Conservation (phyloP, 2,329 filamentous ascomycete species). For the Colletotrichum endophyticum region DNA sequence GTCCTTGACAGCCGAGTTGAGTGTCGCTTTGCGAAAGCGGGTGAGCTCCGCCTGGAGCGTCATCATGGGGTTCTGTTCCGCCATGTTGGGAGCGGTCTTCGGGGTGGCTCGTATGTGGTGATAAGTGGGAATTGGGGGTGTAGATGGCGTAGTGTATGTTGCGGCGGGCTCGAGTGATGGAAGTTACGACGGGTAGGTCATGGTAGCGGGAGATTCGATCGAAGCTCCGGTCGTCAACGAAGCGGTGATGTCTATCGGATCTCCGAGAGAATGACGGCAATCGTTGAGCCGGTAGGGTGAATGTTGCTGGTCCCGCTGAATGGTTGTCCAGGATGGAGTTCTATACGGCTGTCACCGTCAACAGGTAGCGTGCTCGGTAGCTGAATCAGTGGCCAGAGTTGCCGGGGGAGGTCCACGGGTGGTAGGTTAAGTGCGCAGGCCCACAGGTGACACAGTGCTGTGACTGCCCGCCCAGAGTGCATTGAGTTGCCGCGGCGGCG, state of each 20-base stretch:
- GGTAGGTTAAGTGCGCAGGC: neutral
- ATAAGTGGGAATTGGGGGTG: neutral
- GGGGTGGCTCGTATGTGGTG: neutral
- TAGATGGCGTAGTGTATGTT: neutral
- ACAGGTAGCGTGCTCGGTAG: neutral
- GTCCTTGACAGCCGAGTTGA: conserved; percentile 75
- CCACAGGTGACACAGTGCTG: neutral
- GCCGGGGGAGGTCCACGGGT: neutral
- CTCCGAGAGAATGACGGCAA: neutral
- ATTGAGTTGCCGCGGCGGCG: neutral
- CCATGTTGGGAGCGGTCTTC: conserved; percentile 28
- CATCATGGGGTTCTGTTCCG: conserved; percentile 50
- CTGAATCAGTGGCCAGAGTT: neutral
- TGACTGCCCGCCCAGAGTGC: neutral
- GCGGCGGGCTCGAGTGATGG: neutral
- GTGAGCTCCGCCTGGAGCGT: conserved; percentile 75
- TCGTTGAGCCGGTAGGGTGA: neutral
- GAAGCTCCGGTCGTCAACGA: neutral
- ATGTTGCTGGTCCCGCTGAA: neutral
- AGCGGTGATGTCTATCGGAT: neutral
- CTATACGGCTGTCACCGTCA: neutral
- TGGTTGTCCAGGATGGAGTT: neutral
- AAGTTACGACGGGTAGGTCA: conserved; percentile 6
- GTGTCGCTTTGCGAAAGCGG: conserved; percentile 70
- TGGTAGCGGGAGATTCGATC: neutral